These are phyloP conservation scores for Naganishia vaughanmartiniae DNA, from an alignment of 768 basidiomycete species.

Conservation along the genomic window DNA sequence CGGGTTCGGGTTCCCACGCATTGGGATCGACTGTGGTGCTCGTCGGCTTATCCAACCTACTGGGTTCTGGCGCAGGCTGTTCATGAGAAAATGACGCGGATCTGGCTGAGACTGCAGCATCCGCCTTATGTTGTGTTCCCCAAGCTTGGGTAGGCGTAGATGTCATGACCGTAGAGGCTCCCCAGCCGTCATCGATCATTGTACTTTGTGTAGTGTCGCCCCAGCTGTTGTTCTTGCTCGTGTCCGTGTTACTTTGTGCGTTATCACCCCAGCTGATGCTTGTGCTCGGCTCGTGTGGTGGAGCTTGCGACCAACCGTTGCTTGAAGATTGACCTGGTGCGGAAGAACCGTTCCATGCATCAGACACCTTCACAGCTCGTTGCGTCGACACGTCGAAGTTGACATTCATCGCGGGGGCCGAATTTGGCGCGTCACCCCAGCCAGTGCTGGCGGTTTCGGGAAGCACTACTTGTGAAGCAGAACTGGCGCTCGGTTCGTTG, in stretches of 20 bases:
- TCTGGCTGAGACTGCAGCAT: neutral
- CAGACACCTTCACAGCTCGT: neutral
- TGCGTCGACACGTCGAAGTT: neutral
- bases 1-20: constrained; percentile 15
- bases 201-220: neutral
- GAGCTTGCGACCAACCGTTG: neutral
- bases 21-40: constrained; percentile 4
- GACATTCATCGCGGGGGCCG: neutral
- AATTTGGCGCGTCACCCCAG: neutral
- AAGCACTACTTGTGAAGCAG: neutral
- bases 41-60: neutral
- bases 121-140: neutral
- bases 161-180: neutral
- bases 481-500: neutral
- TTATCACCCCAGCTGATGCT: neutral
- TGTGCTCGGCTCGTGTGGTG: neutral
- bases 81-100: too few relatives aligned
- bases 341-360: neutral
- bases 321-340: neutral
- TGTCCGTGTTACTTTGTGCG: neutral
- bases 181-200: neutral
- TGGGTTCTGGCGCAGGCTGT: too few relatives aligned
- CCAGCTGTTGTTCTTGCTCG: neutral
- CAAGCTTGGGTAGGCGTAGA: neutral
- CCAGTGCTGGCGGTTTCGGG: neutral